Percentiles rank a stretch among this genome's conserved stretches.
Conservation (phyloP, 768 basidiomycete genomes). For the Psilocybe azurescens region DNA sequence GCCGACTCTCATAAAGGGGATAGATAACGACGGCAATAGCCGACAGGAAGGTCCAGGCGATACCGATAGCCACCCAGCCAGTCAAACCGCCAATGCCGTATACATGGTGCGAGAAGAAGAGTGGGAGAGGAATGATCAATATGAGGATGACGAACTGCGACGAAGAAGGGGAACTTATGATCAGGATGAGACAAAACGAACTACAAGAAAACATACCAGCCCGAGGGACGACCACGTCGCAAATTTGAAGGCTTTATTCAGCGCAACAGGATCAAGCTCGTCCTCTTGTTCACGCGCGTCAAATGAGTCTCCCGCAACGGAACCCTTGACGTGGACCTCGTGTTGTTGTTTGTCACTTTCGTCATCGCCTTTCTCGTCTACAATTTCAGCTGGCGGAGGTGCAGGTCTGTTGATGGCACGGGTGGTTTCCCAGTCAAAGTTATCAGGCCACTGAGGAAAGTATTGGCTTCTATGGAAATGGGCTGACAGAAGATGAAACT, state of each 20-base stretch:
- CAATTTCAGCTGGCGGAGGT: slow-evolving; percentile 13
- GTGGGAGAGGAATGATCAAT: slow-evolving; percentile 80
- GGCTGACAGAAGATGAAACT: slow-evolving; percentile 24
- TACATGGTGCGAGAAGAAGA: slow-evolving; percentile 83
- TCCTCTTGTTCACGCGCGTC: slow-evolving; percentile 46
- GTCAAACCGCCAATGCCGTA: slow-evolving; percentile 68
- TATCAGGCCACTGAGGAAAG: slow-evolving; percentile 67
- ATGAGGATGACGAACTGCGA: slow-evolving; percentile 64
- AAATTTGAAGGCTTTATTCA: slow-evolving; percentile 81
- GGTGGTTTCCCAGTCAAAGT: slow-evolving; percentile 83
- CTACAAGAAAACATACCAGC: slow-evolving; percentile 50
- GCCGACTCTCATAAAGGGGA: slow-evolving; percentile 85
- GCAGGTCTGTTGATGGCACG: slow-evolving; percentile 69
- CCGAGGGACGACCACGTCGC: slow-evolving; percentile 76
- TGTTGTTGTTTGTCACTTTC: slow-evolving; percentile 43
- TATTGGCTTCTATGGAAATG: not conserved
- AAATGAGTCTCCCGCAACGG: slow-evolving; percentile 41
- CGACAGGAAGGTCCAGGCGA: slow-evolving; percentile 85
- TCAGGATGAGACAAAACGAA: not conserved
- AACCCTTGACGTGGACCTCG: slow-evolving; percentile 25
- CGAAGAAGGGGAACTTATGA: not conserved
- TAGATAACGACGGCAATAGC: slow-evolving; percentile 79
- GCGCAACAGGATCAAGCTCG: slow-evolving; percentile 66
- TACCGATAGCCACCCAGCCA: slow-evolving; percentile 82
- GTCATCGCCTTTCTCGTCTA: slow-evolving; percentile 35